Evolutionary conservation across 805 yeast species (phyloP).

Genomic region (Pichia scutulata): DNA sequence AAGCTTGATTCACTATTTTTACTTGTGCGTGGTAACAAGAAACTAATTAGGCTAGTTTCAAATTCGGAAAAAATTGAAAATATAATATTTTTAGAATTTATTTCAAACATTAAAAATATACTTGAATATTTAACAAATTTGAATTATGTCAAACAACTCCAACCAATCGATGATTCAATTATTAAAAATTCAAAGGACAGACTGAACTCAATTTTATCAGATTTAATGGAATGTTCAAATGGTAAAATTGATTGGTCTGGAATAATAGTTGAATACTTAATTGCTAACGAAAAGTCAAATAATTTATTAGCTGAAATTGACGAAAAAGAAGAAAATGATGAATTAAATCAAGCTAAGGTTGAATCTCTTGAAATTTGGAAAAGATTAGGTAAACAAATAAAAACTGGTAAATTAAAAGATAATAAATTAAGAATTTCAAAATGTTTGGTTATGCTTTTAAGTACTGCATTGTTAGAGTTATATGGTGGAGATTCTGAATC

Average conservation of each 20-base stretch:
- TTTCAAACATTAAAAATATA: not conserved
- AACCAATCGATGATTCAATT: conserved; percentile 7
- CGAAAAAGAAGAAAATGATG: conserved; percentile 37
- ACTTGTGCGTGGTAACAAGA: conserved; percentile 11
- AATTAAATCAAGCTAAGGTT: conserved; percentile 45
- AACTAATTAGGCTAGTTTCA: conserved; percentile 1
- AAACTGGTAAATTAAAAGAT: conserved; percentile 25
- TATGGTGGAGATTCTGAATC: conserved; percentile 76
- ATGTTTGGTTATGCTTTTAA: conserved; percentile 65
- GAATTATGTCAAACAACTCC: not conserved
- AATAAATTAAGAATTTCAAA: conserved; percentile 22
- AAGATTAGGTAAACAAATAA: conserved; percentile 21
- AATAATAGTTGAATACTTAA: conserved; percentile 25
- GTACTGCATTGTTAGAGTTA: conserved; percentile 70
- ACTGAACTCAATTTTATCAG: conserved; percentile 56
- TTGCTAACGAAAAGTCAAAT: conserved; percentile 31
- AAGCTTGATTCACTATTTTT: conserved; percentile 8
- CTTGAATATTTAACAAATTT: conserved; percentile 1
- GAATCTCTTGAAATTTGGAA: conserved; percentile 3
- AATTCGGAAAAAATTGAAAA: not conserved
- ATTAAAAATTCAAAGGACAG: conserved; percentile 41
- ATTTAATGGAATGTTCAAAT: conserved; percentile 15
- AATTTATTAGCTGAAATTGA: conserved; percentile 13
- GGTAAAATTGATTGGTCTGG: conserved; percentile 13
- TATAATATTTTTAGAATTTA: not conserved